phyloP scores from a whole-genome alignment of 495 filamentous ascomycete species.

The Aspergillus biplanus region DNA sequence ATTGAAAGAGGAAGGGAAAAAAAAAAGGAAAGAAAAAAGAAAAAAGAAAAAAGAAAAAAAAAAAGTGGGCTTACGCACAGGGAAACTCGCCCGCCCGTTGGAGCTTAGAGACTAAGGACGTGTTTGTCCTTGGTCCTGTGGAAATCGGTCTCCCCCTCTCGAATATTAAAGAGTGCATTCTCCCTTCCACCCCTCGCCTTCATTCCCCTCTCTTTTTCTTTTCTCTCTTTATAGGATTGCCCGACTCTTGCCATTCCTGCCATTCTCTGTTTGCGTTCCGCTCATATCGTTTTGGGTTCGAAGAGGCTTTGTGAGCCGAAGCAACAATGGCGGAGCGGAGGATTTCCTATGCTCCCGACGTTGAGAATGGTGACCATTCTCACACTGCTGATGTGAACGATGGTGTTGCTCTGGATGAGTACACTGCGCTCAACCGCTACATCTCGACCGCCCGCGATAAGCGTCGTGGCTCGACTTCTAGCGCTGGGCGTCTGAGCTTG shows the following conservation, averaged over 20 bases:
- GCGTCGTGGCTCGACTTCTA: constrained; percentile 59
- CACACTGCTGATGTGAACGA: constrained; percentile 39
- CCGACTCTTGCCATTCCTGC: constrained; percentile 51
- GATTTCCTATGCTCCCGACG: constrained; percentile 58
- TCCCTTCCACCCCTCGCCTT: constrained; percentile 29
- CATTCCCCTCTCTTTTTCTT: constrained; percentile 27
- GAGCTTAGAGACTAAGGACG: constrained; percentile 31
- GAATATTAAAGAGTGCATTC: constrained; percentile 33
- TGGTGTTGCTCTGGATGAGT: constrained; percentile 49
- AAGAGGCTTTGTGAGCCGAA: constrained; percentile 50
- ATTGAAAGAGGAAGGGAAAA: constrained; percentile 10
- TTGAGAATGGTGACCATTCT: constrained; percentile 53
- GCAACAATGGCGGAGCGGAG: constrained; percentile 58
- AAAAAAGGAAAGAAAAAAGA: constrained; percentile 17
- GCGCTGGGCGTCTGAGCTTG: constrained; percentile 46
- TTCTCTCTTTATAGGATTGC: constrained; percentile 45
- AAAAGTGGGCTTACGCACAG: constrained; percentile 34
- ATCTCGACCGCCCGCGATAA: constrained; percentile 68
- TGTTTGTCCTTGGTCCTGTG: constrained; percentile 35
- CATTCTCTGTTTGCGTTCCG: constrained; percentile 40
- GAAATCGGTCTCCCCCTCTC: constrained; percentile 35
- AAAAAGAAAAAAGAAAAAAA: constrained; percentile 24
- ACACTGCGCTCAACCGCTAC: constrained; percentile 62
- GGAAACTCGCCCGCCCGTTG: constrained; percentile 38
- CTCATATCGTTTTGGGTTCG: constrained; percentile 48